phyloP scores from a whole-genome alignment of 768 basidiomycete species.

The Dioszegia crocea region DNA sequence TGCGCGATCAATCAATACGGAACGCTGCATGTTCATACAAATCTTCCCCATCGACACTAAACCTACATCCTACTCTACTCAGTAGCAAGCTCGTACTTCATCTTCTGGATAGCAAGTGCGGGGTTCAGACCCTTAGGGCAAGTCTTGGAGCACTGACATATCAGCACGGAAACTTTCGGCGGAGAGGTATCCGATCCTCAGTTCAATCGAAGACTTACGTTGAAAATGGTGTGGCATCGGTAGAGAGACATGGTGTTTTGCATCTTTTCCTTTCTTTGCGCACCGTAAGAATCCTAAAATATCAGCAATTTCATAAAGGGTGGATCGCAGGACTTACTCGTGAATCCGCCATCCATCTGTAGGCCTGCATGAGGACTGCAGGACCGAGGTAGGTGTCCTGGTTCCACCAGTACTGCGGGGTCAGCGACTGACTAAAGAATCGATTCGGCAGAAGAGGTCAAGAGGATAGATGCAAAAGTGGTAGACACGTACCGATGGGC shows the following conservation, averaged over 20 bases:
- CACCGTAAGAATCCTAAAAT: slow-evolving; percentile 67
- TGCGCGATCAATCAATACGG: too few relatives aligned
- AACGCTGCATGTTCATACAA: neutral
- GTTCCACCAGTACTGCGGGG: slow-evolving; percentile 85
- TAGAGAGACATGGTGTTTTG: slow-evolving; percentile 96
- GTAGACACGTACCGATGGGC: slow-evolving; percentile 63
- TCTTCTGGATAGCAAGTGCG: slow-evolving; percentile 83
- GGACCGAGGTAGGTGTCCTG: slow-evolving; percentile 94
- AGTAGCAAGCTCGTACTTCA: slow-evolving; percentile 68
- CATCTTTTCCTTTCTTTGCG: slow-evolving; percentile 80
- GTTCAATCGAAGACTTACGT: slow-evolving; percentile 56
- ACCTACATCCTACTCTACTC: slow-evolving; percentile 1
- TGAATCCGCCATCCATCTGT: slow-evolving; percentile 97
- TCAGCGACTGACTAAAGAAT: too few relatives aligned
- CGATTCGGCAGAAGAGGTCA: too few relatives aligned
- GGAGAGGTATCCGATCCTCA: too few relatives aligned
- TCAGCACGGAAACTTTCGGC: too few relatives aligned
- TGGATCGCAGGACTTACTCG: slow-evolving; percentile 60
- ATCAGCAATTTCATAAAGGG: neutral
- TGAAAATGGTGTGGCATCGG: slow-evolving; percentile 98
- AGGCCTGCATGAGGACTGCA: slow-evolving; percentile 92
- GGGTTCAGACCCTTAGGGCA: slow-evolving; percentile 97
- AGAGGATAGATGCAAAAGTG: too few relatives aligned
- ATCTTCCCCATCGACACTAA: neutral
- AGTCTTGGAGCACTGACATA: slow-evolving; percentile 70